Percentiles rank a stretch among this genome's conserved stretches.
Evolutionary conservation across 306 rosid species (phyloP).

Genomic region (Biancaea sappan): DNA sequence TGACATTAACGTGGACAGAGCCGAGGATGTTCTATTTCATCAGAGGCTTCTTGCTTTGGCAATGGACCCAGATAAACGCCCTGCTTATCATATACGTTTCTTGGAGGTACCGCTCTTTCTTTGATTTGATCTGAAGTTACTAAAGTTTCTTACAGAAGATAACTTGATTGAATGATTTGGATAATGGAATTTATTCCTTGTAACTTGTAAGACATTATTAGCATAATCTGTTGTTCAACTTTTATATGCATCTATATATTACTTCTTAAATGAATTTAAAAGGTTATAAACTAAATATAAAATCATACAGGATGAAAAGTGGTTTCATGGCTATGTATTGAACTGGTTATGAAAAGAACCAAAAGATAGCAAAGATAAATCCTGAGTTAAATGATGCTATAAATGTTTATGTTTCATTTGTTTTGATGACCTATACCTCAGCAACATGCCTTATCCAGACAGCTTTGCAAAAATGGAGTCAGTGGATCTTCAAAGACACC

Average conservation of each 20-base stretch:
- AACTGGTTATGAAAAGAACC: neutral
- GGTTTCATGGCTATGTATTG: neutral
- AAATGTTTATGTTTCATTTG: neutral
- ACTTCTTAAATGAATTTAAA: no score
- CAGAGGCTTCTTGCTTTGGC: slow-evolving; percentile 84
- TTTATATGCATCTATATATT: no score
- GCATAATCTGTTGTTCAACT: no score
- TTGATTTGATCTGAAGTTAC: slow-evolving; percentile 14
- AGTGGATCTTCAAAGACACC: neutral
- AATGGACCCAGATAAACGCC: slow-evolving; percentile 89
- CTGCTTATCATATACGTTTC: slow-evolving; percentile 82
- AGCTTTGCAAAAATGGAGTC: neutral
- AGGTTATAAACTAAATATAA: no score
- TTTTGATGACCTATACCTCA: neutral
- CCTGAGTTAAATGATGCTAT: neutral
- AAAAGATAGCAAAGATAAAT: neutral
- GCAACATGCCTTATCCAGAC: neutral
- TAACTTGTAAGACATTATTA: neutral
- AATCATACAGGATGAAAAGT: neutral
- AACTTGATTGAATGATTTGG: slow-evolving; percentile 1
- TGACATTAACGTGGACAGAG: slow-evolving; percentile 92
- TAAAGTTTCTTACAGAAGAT: neutral
- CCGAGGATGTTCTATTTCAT: slow-evolving; percentile 91
- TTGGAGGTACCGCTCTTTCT: slow-evolving; percentile 66
- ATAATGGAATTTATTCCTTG: neutral